phyloP scores from a whole-genome alignment of 2,329 filamentous ascomycete species.

The Trichothecium sympodiale region DNA sequence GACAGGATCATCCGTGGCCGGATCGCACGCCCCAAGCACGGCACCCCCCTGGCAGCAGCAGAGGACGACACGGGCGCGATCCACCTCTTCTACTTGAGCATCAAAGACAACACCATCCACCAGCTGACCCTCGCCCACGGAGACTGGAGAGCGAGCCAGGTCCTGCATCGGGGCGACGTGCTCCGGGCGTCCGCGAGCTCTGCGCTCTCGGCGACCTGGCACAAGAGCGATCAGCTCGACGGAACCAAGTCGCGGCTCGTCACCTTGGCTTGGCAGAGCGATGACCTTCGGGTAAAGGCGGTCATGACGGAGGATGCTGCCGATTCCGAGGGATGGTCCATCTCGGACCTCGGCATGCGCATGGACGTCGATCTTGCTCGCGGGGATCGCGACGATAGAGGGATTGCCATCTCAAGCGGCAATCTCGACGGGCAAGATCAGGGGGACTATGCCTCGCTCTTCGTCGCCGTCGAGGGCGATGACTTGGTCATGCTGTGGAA shows the following conservation, averaged over 20 bases:
- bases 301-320: neutral
- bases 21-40: conserved; percentile 6
- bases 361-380: conserved; percentile 1
- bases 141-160: conserved; percentile 7
- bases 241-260: conserved; percentile 9
- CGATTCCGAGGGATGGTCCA: neutral
- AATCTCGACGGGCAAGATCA: neutral
- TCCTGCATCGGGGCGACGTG: conserved; percentile 1
- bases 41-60: conserved; percentile 10
- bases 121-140: conserved; percentile 8
- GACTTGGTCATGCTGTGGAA: conserved; percentile 9
- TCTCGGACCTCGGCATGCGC: neutral
- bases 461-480: conserved; percentile 9
- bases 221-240: conserved; percentile 8
- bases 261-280: conserved; percentile 6
- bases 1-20: conserved; percentile 5
- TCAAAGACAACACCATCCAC: conserved; percentile 5
- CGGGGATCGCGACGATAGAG: conserved; percentile 8
- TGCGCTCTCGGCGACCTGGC: conserved; percentile 10
- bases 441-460: conserved; percentile 2
- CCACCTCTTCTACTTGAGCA: conserved; percentile 13
- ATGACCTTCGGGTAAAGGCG: neutral
- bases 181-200: conserved; percentile 5
- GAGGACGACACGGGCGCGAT: conserved; percentile 7
- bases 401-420: conserved; percentile 11